A percentile compares a stretch with the other conserved stretches of the same genome.
phyloP scores from a whole-genome alignment of 176 grass and related monocot species.

The Cenchrus fungigraminus region DNA sequence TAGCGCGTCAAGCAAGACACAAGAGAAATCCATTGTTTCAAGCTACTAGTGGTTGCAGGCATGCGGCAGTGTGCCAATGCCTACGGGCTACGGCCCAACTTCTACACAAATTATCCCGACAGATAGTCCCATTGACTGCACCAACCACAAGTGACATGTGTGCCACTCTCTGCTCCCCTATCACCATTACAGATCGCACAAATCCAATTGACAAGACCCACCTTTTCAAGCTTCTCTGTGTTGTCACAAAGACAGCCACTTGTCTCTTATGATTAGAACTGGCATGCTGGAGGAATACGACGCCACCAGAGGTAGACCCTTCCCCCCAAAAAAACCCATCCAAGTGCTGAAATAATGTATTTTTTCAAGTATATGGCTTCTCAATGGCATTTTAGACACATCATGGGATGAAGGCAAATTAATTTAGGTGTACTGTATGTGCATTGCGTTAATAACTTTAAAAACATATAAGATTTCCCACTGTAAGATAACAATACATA shows the following conservation, averaged over 20 bases:
- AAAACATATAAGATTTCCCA: background rate
- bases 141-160: background rate
- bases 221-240: background rate
- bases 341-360: background rate
- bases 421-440: background rate
- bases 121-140: background rate
- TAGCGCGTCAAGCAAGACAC: background rate
- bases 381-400: background rate
- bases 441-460: background rate
- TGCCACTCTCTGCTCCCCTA: too few species aligned
- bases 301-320: background rate
- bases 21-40: constrained; percentile 2
- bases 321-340: background rate
- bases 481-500: background rate
- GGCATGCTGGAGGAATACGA: background rate
- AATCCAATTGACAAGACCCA: too few species aligned
- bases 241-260: background rate
- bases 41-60: background rate
- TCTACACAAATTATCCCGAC: too few species aligned
- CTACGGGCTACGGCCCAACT: too few species aligned
- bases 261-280: constrained; percentile 3
- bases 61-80: background rate
- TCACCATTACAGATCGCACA: too few species aligned
- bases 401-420: background rate
- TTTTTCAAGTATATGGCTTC: background rate